Evolutionary conservation across 1,284 basidiomycete genomes (phyloP).

Genomic region (Tremellales sp.): DNA sequence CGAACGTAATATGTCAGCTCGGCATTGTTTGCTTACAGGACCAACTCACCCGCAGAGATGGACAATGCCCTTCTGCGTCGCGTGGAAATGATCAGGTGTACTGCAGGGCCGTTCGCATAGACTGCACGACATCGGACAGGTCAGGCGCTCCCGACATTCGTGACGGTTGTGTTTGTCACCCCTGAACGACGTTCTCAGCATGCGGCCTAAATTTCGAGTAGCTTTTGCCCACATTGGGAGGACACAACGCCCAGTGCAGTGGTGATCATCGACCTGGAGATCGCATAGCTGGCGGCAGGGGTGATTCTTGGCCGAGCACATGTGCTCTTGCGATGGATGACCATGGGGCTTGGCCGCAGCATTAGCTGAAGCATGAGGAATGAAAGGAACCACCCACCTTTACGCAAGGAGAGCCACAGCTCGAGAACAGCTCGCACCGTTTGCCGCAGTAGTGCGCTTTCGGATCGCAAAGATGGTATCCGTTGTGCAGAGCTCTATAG

Average conservation of each 20-base stretch:
- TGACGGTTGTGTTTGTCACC: constrained; percentile 53
- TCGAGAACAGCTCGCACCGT: constrained; percentile 51
- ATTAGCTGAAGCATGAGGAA: background rate
- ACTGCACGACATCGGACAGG: constrained; percentile 56
- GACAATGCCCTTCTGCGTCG: constrained; percentile 45
- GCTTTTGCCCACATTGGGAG: constrained; percentile 51
- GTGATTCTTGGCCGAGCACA: constrained; percentile 56
- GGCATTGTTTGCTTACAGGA: no score
- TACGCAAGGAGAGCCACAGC: constrained; percentile 55
- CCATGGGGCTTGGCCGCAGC: constrained; percentile 52
- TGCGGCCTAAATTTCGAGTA: constrained; percentile 29
- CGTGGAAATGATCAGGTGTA: constrained; percentile 56
- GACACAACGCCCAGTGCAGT: constrained; percentile 52
- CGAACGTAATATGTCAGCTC: no score
- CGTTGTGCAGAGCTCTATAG: constrained; percentile 59
- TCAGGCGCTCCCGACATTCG: constrained; percentile 51
- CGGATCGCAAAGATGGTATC: constrained; percentile 56
- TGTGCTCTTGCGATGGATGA: constrained; percentile 53
- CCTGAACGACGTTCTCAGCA: constrained; percentile 36
- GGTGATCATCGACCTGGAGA: constrained; percentile 42
- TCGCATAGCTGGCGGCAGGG: constrained; percentile 56
- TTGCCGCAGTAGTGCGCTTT: constrained; percentile 56
- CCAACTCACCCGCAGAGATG: constrained; percentile 60
- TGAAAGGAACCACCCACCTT: constrained; percentile 47
- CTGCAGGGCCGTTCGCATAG: constrained; percentile 58